Base-by-base conservation (phyloP, 2,329 filamentous ascomycete genomes). In the Keithomyces neogunnii region DNA sequence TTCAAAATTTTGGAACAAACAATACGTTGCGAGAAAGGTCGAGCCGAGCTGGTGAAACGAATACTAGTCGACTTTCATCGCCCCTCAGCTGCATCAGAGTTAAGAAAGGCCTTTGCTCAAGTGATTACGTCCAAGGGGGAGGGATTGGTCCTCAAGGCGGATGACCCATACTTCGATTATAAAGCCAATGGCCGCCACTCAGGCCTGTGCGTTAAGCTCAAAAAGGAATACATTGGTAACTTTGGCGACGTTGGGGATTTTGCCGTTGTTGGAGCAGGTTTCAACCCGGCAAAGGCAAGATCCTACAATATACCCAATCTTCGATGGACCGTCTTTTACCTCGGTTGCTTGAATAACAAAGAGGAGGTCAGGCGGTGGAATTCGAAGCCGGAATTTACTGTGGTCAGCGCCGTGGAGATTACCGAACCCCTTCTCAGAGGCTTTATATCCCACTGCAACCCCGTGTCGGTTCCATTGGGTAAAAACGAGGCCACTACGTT, bases 181-280 rank as follows among this genome's bases (percentile, higher is more conserved):
- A 62, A 55, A 32, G 60, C 60, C 44, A 59, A 59, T 42, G 58
- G 68, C 59, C 55, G 73, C 32, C 72, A 70, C 53, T 62, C 66
- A 3, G 72, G 72, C 11, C 74, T 71, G 51, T 86, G 82, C 63
- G 88, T 96, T 61, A 96, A 96, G 67, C 67, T 96, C 42, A 96
- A 96, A 66, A 89, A 89, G 60, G 88, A 93, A 61, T 95, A 95
- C 60, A 69, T 95, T 38, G 75, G 78, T 30, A 82, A 82, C 3
- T 81, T 92, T 62, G 89, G 89, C 1, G 90, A 95, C 54, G 81
- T 89, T 32, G 87, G 87, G 8, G 91, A 96, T 64, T 88, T 96
- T 62, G 84, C 86, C 2, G 76, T 92, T 2, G 72, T 96, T 3
- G 90, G 88, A 0, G 90, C 82, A 5, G 81, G 81, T 19, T 90